Base-by-base conservation (phyloP, 306 rosid species). In the Vicia sativa region DNA sequence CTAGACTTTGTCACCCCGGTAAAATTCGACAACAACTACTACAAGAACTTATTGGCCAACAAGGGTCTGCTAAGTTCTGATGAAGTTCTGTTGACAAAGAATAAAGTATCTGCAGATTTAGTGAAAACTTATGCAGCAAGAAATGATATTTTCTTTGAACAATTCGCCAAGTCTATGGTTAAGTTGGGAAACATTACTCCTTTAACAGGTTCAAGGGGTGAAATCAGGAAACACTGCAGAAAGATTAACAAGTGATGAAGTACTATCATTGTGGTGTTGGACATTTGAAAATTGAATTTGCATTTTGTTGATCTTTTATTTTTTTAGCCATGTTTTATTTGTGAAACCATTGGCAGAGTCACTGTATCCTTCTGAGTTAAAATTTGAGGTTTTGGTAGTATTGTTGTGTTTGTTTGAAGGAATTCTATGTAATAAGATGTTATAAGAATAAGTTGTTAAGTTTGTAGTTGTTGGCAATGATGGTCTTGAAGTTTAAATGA, bases 171-270 rank as follows among this genome's bases (percentile, higher is more conserved):
- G 89, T 95, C 97, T 56, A 95, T 95, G 96, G 43, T 90, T n/a
- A 95, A 90, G 86, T 81, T 95, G 96, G 89, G 99, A 28, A 90
- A 86, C 50, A 82, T 93, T 38, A 83, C 96, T 55, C 99, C 99
- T 8, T 65, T 87, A 73, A 90, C 92, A 16, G 95, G 95, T 8
- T 78, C 87, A 18, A 85, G 66, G 84, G 99, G 99, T 55, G 96
- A 95, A 81, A 90, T 95, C 65, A 87, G 99, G 52, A 85, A 78
- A 79, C 31, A 28, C 59, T 93, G 99, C 86, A 84, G 99, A 75
- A 82, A 29, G 86, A 42, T 90, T 64, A 93, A 93, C 84, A 5
- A 4, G 5, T 75, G 45, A 73, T 49, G 54, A 50, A 46, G 49
- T 39, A 11, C 23, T 26, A 39, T 25, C 44, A 13, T 26, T 63